A percentile compares a stretch with the other conserved stretches of the same genome.
Evolutionary conservation across 345 rosid species (phyloP).

Genomic region (Eucalyptus cladocalyx): DNA sequence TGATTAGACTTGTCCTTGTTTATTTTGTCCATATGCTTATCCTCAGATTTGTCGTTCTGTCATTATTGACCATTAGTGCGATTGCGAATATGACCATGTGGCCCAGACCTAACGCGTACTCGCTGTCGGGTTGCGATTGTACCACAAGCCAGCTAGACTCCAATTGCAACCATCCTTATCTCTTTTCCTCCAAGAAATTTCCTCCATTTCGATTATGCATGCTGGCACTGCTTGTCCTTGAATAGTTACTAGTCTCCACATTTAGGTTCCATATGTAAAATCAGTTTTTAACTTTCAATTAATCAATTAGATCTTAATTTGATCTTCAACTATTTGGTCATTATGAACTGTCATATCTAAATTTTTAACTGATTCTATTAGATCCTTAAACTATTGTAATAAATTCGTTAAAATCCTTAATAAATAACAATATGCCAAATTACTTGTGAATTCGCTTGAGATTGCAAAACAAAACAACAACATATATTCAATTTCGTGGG

Average conservation of each 20-base stretch:
- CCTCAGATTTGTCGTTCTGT: neutral
- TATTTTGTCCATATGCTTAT: neutral
- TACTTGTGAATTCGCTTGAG: neutral
- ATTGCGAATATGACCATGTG: neutral
- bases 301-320: neutral
- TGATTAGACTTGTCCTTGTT: neutral
- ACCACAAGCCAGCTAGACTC: neutral
- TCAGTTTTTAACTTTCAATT: neutral
- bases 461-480: neutral
- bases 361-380: neutral
- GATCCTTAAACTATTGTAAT: neutral
- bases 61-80: neutral
- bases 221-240: neutral
- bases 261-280: neutral
- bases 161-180: neutral
- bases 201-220: neutral
- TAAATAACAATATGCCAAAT: neutral
- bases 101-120: neutral
- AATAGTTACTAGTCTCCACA: neutral
- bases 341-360: neutral
- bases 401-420: neutral
- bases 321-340: neutral
- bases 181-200: neutral
- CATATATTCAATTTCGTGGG: neutral
- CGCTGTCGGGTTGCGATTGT: neutral